phyloP scores from a whole-genome alignment of 1,284 basidiomycete species.

The Phenoliferia sp. region DNA sequence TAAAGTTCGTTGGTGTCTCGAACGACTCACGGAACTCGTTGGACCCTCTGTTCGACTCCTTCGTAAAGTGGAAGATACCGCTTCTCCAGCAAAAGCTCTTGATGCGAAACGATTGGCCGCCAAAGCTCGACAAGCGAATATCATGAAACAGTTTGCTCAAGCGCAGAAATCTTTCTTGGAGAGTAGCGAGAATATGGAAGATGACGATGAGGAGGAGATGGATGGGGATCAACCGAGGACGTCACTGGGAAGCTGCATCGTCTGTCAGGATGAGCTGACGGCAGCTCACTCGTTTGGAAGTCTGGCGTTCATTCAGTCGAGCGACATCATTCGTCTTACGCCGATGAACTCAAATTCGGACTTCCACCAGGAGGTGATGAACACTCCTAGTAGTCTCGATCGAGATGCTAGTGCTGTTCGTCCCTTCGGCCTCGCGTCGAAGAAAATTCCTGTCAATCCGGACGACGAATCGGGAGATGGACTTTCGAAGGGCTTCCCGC shows the following conservation, averaged over 20 bases:
- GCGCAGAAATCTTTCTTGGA: conserved; percentile 72
- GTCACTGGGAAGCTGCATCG: conserved; percentile 84
- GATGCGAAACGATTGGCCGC: conserved; percentile 72
- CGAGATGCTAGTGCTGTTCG: conserved; percentile 38
- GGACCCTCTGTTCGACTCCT: conserved; percentile 52
- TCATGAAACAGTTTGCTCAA: conserved; percentile 88
- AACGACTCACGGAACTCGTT: conserved; percentile 54
- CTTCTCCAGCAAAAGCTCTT: conserved; percentile 38
- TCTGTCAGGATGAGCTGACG: conserved; percentile 92
- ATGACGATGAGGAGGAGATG: conserved; percentile 52
- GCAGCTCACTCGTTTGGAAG: conserved; percentile 71
- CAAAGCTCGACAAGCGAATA: conserved; percentile 76
- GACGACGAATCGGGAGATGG: conserved; percentile 37
- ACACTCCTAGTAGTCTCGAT: conserved; percentile 64
- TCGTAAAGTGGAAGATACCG: conserved; percentile 31
- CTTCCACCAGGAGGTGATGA: conserved; percentile 70
- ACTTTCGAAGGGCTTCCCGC: conserved; percentile 69
- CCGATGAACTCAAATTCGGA: conserved; percentile 55
- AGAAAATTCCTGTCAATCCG: conserved; percentile 12
- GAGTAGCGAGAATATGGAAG: conserved; percentile 36
- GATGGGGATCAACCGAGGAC: conserved; percentile 36
- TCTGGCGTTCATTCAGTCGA: conserved; percentile 85
- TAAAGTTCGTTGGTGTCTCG: conserved; percentile 71
- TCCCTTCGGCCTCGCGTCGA: conserved; percentile 30
- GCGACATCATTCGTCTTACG: conserved; percentile 72